Base-by-base conservation (phyloP, 495 filamentous ascomycete genomes). In the Penicillium cosmopolitanum region DNA sequence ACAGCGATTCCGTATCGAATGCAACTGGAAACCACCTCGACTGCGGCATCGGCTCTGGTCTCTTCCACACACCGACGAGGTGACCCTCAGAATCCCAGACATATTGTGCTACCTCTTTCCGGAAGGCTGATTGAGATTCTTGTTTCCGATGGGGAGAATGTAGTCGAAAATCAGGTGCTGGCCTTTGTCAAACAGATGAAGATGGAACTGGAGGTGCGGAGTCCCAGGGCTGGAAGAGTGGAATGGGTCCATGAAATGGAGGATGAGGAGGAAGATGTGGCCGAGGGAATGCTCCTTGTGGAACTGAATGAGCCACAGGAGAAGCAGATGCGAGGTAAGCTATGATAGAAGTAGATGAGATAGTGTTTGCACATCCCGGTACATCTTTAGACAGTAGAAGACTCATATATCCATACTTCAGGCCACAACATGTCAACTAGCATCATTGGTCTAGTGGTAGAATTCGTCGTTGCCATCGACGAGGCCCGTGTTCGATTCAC, bases 131-230 rank as follows among this genome's bases (percentile, higher is more conserved):
- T 86, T 9, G 85, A 87, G 72, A 67, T 88, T 1, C 58, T 82
- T 8, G 82, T 88, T 2, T 68, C 77, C 5, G 75, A 80, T 15
- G 84, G 84, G 0, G 82, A 88, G 56, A 53, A 67, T 28, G 68
- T 88, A 0, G 74, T 67, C 9, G 71, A 80, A 50, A 77, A 82
- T 25, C 81, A 87, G 60, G 80, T 83, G 0, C 69, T 88, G n/a
- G 84, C 82, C 33, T 82, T 87, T 23, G 77, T 88, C 23, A 80
- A 84, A 65, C 85, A 88, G 71, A 88, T 88, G 84, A 87, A 88
- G 72, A 87, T 87, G 85, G 84, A 88, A 66, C 66, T 87, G 13
- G 85, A 87, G 66, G 76, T 88, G 7, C 65, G 85, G 28, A 77
- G 77, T 54, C 75, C 72, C 8, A 76, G 73, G 40, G 73, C 72